Evolutionary conservation across 1,139 yeast species (phyloP).

Genomic region (Magnusiomyces ingens): DNA sequence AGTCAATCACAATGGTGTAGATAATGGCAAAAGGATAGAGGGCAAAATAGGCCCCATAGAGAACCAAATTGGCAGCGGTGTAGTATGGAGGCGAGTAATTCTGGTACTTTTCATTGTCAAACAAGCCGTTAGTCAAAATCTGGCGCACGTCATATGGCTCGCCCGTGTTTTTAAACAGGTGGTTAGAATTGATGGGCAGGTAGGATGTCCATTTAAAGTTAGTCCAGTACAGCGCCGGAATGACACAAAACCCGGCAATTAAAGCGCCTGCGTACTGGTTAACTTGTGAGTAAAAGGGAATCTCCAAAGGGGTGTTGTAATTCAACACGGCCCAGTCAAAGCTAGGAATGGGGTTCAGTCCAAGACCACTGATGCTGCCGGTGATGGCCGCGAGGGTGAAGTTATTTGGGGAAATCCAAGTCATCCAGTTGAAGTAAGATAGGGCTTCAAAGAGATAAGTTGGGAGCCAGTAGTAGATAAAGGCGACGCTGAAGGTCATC

Average conservation of each 20-base stretch:
- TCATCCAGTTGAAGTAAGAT: slow-evolving; percentile 51
- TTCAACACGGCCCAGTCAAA: slow-evolving; percentile 44
- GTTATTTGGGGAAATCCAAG: slow-evolving; percentile 55
- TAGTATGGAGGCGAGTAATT: slow-evolving; percentile 44
- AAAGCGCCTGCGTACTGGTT: slow-evolving; percentile 40
- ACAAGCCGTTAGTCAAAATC: slow-evolving; percentile 39
- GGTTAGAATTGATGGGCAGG: slow-evolving; percentile 49
- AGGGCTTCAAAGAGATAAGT: slow-evolving; percentile 44
- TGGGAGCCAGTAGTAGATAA: slow-evolving; percentile 53
- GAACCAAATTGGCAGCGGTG: slow-evolving; percentile 37
- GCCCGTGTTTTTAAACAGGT: slow-evolving; percentile 45
- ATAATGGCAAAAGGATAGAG: slow-evolving; percentile 26
- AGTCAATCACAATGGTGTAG: slow-evolving; percentile 22
- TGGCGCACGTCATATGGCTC: slow-evolving; percentile 37
- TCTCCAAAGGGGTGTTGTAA: slow-evolving; percentile 32
- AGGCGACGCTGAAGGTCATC: slow-evolving; percentile 34
- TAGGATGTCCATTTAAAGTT: slow-evolving; percentile 48
- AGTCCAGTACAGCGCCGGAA: slow-evolving; percentile 43
- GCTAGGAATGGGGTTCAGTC: slow-evolving; percentile 46
- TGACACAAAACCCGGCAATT: slow-evolving; percentile 38
- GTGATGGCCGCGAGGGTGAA: slow-evolving; percentile 47
- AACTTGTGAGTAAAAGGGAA: slow-evolving; percentile 44
- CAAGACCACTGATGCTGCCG: slow-evolving; percentile 48
- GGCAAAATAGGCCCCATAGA: slow-evolving; percentile 32
- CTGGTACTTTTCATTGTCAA: slow-evolving; percentile 30